Percentiles rank a stretch among this genome's conserved stretches.
These are phyloP conservation scores for Volvox africanus DNA, from an alignment of 139 green algal genomes.

Conservation along the genomic window DNA sequence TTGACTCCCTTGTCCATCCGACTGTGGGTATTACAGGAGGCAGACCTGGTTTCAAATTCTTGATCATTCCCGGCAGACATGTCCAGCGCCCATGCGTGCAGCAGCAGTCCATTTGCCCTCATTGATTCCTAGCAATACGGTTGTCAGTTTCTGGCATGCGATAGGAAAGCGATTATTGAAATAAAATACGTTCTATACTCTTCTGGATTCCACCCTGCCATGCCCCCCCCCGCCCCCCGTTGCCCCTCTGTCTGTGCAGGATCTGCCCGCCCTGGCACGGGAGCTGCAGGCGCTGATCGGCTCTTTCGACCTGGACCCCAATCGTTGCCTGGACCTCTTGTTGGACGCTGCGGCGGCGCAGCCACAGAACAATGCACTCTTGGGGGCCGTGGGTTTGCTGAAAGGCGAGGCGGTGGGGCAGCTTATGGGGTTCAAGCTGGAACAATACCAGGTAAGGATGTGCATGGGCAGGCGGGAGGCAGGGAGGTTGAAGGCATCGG, in stretches of 20 bases:
- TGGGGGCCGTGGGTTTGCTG: conserved; percentile 39
- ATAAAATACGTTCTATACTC: too few relatives aligned
- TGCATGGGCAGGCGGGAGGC: too few relatives aligned
- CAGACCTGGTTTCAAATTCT: too few relatives aligned
- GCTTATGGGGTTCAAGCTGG: conserved; percentile 82
- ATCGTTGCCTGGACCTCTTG: conserved; percentile 83
- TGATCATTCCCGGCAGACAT: too few relatives aligned
- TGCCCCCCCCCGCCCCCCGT: not conserved
- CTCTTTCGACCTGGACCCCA: conserved; percentile 93
- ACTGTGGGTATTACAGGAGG: too few relatives aligned
- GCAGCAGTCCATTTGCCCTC: too few relatives aligned
- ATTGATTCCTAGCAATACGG: too few relatives aligned
- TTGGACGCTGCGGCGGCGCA: conserved; percentile 76
- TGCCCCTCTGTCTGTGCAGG: not conserved
- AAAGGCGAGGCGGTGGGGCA: conserved; percentile 61
- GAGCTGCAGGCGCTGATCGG: conserved; percentile 86
- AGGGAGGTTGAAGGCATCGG: too few relatives aligned
- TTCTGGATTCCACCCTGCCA: not conserved
- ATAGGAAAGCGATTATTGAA: too few relatives aligned
- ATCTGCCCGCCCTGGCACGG: conserved; percentile 3
- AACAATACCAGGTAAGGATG: conserved; percentile 61
- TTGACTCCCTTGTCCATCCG: too few relatives aligned
- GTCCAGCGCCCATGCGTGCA: not conserved
- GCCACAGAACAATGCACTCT: conserved; percentile 3
- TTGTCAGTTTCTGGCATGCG: too few relatives aligned